These are phyloP conservation scores for Melanogaster broomeanus DNA, from an alignment of 768 basidiomycete genomes.

Conservation along the genomic window DNA sequence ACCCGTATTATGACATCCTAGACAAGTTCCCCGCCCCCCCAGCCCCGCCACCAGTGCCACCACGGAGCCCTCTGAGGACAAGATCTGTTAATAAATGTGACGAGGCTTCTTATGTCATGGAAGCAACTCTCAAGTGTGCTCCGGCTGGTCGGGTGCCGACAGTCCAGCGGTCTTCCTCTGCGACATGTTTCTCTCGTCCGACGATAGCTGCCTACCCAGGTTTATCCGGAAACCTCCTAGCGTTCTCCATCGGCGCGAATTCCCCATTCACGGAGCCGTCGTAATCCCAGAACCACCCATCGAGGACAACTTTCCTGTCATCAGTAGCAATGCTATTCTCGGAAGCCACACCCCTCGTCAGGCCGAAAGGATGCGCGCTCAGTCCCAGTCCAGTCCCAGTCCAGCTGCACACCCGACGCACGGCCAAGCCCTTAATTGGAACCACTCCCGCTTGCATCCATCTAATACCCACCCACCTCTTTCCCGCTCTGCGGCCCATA, in stretches of 20 bases:
- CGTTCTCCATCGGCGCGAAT: background rate
- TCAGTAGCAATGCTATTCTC: background rate
- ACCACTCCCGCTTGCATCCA: background rate
- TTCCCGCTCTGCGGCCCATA: background rate
- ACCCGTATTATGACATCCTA: slow-evolving; percentile 1
- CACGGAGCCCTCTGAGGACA: slow-evolving; percentile 1
- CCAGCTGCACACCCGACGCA: background rate
- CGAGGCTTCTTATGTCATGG: background rate
- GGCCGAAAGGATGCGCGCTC: slow-evolving; percentile 1
- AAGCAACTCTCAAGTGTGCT: background rate
- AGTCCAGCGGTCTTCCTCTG: slow-evolving; percentile 6
- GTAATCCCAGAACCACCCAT: background rate
- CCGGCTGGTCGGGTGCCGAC: background rate
- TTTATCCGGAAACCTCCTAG: background rate
- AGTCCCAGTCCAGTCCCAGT: background rate
- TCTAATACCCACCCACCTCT: background rate
- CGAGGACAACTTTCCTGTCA: background rate
- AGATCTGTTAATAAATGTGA: background rate
- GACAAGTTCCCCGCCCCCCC: slow-evolving; percentile 8
- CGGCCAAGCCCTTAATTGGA: too few relatives aligned
- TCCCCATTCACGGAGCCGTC: background rate
- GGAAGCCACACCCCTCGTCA: slow-evolving; percentile 3
- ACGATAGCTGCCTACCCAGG: slow-evolving; percentile 3
- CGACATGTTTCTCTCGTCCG: slow-evolving; percentile 7
- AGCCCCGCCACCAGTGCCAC: slow-evolving; percentile 1